Evolutionary conservation across 2,329 filamentous ascomycete species (phyloP).

Genomic region (Xylaria sp.): DNA sequence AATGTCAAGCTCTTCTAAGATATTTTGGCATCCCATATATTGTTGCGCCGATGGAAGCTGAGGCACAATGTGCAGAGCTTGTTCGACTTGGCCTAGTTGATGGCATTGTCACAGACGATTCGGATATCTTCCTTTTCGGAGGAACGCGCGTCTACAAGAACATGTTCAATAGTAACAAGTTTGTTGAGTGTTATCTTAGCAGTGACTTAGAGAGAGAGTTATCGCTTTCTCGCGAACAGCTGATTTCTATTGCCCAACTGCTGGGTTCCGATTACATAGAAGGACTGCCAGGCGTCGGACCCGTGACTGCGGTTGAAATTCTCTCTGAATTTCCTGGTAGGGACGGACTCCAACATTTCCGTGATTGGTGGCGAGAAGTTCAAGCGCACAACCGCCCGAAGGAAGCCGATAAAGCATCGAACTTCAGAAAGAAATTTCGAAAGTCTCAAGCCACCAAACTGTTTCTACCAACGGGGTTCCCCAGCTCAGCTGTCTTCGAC

Average conservation of each 20-base stretch:
- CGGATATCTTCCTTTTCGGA: slow-evolving; percentile 94
- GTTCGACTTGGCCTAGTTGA: slow-evolving; percentile 88
- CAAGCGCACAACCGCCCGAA: slow-evolving; percentile 71
- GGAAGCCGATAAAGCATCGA: slow-evolving; percentile 61
- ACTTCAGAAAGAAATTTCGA: slow-evolving; percentile 86
- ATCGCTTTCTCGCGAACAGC: slow-evolving; percentile 80
- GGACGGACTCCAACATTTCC: slow-evolving; percentile 73
- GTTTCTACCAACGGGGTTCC: slow-evolving; percentile 82
- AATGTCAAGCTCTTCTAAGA: slow-evolving; percentile 88
- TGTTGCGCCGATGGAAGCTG: slow-evolving; percentile 98
- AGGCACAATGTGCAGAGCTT: slow-evolving; percentile 94
- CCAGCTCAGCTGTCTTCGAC: slow-evolving; percentile 75
- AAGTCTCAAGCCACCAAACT: slow-evolving; percentile 80
- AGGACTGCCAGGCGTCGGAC: slow-evolving; percentile 86
- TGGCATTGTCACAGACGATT: slow-evolving; percentile 97
- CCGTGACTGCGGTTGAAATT: slow-evolving; percentile 93
- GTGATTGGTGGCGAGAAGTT: slow-evolving; percentile 83
- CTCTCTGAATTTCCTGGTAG: slow-evolving; percentile 80
- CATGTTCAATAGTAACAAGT: slow-evolving; percentile 99
- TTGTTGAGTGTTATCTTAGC: slow-evolving; percentile 92
- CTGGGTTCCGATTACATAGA: slow-evolving; percentile 96
- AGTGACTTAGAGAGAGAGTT: slow-evolving; percentile 88
- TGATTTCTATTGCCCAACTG: slow-evolving; percentile 89
- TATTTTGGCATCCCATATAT: slow-evolving; percentile 96
- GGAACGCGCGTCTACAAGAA: slow-evolving; percentile 98